A percentile compares a stretch with the other conserved stretches of the same genome.
These are phyloP conservation scores for Domatiomyces catenatus DNA, from an alignment of 2,329 filamentous ascomycete species.

Conservation along the genomic window DNA sequence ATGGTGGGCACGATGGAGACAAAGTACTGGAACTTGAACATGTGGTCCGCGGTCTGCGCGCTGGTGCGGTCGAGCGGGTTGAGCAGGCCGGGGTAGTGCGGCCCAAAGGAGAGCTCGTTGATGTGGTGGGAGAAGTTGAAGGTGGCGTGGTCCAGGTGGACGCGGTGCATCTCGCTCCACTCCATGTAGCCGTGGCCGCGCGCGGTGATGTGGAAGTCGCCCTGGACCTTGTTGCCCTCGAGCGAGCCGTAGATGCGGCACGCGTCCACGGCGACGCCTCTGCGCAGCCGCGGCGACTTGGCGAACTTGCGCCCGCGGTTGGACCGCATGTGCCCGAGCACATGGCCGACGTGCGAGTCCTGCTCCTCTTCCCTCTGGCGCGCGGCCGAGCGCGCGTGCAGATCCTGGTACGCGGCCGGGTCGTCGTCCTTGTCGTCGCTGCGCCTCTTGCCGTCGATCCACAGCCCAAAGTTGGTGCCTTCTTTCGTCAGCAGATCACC, in stretches of 20 bases:
- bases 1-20: conserved; percentile 86
- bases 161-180: conserved; percentile 46
- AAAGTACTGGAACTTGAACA: conserved; percentile 98
- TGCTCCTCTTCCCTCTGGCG: conserved; percentile 35
- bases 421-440: conserved; percentile 37
- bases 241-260: conserved; percentile 83
- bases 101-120: conserved; percentile 88
- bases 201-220: conserved; percentile 95
- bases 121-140: conserved; percentile 99
- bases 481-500: conserved; percentile 59
- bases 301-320: conserved; percentile 50
- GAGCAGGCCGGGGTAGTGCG: conserved; percentile 84
- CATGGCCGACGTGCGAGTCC: conserved; percentile 83
- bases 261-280: conserved; percentile 47
- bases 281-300: conserved; percentile 56
- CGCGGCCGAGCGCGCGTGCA: conserved; percentile 48
- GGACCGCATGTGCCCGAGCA: conserved; percentile 56
- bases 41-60: conserved; percentile 57
- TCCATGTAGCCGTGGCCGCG: conserved; percentile 88
- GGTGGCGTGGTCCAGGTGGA: conserved; percentile 56
- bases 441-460: conserved; percentile 30
- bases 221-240: conserved; percentile 91
- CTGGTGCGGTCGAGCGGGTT: conserved; percentile 91
- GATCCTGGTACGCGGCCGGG: conserved; percentile 24
- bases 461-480: conserved; percentile 64